Base-by-base conservation (phyloP, 106 monocot genomes). In the Dendrobium chrysotoxum region DNA sequence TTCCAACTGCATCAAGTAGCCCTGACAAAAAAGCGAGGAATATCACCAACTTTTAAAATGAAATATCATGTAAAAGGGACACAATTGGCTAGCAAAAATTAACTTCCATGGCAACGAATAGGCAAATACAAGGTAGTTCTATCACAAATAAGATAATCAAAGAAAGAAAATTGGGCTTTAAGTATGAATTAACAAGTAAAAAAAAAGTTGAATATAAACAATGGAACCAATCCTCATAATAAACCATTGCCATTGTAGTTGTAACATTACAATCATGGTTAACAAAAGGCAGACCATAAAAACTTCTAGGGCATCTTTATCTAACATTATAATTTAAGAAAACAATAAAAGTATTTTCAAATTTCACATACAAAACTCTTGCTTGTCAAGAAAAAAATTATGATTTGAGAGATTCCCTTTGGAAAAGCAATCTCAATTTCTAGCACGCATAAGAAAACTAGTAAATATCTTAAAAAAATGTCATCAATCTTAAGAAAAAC, bases 221-320 rank as follows among this genome's bases (percentile, higher is more conserved):
- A 70, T 30, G 28, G 31, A 30, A 70, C 70, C 13, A 12, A 28
- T 67, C 23, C 17, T 21, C 21, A 70, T 31, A 35, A 31, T 9
- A 15, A 70, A 13, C 31, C 31, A 12, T 15, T 70, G 20, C 2
- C 10, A 11, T 30, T 31, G 31, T 12, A 70, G 31, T 31, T 30
- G 70, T 8, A 70, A 31, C 70, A 70, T 70, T 70, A 70, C 70
- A 31, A 70, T 70, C 70, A 70, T 70, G 12, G 70, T 31, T 58
- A 31, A 28, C 8, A 35, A 16, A 31, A 31, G 31, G 31, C 30
- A 70, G 11, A 30, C 30, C 30, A 70, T 11, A 70, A 31, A 31
- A 70, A 3, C 70, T 70, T 31, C 31, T 35, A 30, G 13, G 70
- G 30, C 64, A 64, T 6, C 64, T 25, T 64, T n/a, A n/a, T 23